These are phyloP conservation scores for Floccularia luteovirens DNA, from an alignment of 768 basidiomycete genomes.

Conservation along the genomic window DNA sequence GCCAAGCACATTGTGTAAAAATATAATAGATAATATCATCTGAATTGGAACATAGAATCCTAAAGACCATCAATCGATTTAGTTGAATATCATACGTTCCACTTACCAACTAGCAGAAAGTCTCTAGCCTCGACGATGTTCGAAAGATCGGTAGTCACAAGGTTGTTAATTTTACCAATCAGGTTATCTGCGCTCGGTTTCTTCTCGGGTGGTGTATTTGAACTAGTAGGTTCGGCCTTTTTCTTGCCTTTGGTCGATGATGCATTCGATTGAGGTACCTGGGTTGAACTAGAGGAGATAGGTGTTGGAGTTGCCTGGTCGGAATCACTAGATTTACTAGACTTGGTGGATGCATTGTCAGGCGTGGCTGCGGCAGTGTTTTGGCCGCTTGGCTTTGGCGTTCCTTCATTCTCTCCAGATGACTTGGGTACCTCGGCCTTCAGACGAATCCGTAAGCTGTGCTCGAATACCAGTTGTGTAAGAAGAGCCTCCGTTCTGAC, in stretches of 20 bases:
- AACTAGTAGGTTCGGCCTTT: background rate
- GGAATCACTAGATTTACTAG: too few relatives aligned
- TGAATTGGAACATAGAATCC: slow-evolving; percentile 35
- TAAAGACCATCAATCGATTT: too few relatives aligned
- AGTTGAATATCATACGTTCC: too few relatives aligned
- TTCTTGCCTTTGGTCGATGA: slow-evolving; percentile 4
- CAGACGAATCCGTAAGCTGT: slow-evolving; percentile 54
- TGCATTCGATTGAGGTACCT: background rate
- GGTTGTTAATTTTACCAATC: slow-evolving; percentile 72
- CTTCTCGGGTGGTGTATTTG: slow-evolving; percentile 3
- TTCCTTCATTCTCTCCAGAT: background rate
- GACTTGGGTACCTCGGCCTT: slow-evolving; percentile 28
- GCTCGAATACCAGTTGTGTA: slow-evolving; percentile 34
- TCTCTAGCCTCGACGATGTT: slow-evolving; percentile 30
- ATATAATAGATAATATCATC: slow-evolving; percentile 27
- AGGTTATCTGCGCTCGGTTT: slow-evolving; percentile 29
- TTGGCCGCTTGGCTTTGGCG: slow-evolving; percentile 5
- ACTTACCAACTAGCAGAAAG: slow-evolving; percentile 24
- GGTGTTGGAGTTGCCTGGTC: too few relatives aligned
- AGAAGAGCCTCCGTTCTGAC: slow-evolving; percentile 31
- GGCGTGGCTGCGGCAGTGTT: slow-evolving; percentile 1
- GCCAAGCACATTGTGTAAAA: slow-evolving; percentile 39
- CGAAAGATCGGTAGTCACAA: slow-evolving; percentile 59
- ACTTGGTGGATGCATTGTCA: slow-evolving; percentile 6
- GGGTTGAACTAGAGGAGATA: background rate